A percentile compares a stretch with the other conserved stretches of the same genome.
These are phyloP conservation scores for Mucor sp. DNA, from an alignment of 371 early-diverging fungal genomes.

Conservation along the genomic window DNA sequence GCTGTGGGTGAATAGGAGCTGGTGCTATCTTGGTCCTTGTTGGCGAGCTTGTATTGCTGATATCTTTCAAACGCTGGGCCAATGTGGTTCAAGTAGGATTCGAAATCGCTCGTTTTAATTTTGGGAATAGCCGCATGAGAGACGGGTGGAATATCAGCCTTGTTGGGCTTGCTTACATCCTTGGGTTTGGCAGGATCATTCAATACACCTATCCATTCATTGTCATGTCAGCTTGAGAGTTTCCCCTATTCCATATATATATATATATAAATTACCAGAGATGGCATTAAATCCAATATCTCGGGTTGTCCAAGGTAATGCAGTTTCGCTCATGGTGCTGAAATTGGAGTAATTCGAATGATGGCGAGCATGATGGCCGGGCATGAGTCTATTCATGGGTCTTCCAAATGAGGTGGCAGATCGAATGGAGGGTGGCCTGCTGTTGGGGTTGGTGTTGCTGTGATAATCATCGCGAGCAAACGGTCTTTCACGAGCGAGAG, in stretches of 20 bases:
- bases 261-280: slow-evolving; percentile 36
- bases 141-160: slow-evolving; percentile 71
- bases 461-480: slow-evolving; percentile 36
- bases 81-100: slow-evolving; percentile 64
- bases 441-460: slow-evolving; percentile 18
- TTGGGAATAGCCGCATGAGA: slow-evolving; percentile 65
- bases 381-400: slow-evolving; percentile 23
- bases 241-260: too few relatives aligned
- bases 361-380: slow-evolving; percentile 46
- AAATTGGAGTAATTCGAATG: slow-evolving; percentile 60
- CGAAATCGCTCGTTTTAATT: slow-evolving; percentile 67
- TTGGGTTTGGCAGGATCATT: slow-evolving; percentile 61
- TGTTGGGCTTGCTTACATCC: slow-evolving; percentile 47
- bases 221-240: neutral
- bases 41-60: slow-evolving; percentile 47
- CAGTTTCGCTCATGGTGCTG: slow-evolving; percentile 65
- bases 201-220: slow-evolving; percentile 56
- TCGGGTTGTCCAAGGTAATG: slow-evolving; percentile 63
- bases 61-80: slow-evolving; percentile 66
- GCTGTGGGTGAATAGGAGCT: neutral
- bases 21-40: neutral
- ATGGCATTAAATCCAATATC: slow-evolving; percentile 69
- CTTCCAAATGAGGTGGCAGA: slow-evolving; percentile 46
- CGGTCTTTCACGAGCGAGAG: slow-evolving; percentile 40
- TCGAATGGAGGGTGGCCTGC: slow-evolving; percentile 44